These are phyloP conservation scores for Periconia sp. DNA, from an alignment of 2,329 filamentous ascomycete genomes.

Conservation along the genomic window DNA sequence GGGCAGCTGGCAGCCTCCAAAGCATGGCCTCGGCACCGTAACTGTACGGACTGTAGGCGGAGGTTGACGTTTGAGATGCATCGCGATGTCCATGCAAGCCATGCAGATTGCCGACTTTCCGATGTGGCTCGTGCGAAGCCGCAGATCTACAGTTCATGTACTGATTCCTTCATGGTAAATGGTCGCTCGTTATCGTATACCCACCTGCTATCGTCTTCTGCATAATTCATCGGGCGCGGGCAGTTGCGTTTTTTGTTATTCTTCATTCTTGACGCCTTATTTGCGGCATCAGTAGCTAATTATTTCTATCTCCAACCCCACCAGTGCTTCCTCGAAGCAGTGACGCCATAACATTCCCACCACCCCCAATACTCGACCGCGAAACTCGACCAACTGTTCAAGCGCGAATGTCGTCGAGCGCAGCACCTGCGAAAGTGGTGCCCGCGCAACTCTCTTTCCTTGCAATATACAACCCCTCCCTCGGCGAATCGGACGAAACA, in stretches of 20 bases:
- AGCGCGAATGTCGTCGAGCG: slow-evolving; percentile 28
- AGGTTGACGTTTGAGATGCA: background rate
- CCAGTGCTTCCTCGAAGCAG: background rate
- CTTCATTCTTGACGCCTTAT: background rate
- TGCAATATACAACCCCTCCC: slow-evolving; percentile 89
- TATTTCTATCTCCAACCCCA: background rate
- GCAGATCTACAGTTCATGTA: too few species aligned
- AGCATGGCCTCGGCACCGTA: slow-evolving; percentile 12
- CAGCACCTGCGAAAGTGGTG: slow-evolving; percentile 47
- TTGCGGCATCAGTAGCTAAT: background rate
- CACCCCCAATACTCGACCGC: background rate
- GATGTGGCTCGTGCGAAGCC: background rate
- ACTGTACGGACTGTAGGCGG: background rate
- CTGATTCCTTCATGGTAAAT: too few species aligned
- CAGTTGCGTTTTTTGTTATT: too few species aligned
- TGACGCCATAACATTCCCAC: slow-evolving; percentile 6
- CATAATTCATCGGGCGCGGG: too few species aligned
- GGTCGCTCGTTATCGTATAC: too few species aligned
- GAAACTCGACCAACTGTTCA: background rate
- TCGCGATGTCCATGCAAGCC: too few species aligned
- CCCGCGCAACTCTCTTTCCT: slow-evolving; percentile 89
- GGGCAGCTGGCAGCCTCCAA: slow-evolving; percentile 24
- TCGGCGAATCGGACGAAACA: slow-evolving; percentile 72
- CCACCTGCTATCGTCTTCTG: too few species aligned
- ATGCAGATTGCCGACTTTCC: background rate